These are phyloP conservation scores for Haberlea rhodopensis DNA, from an alignment of 257 asterid genomes.

Conservation along the genomic window DNA sequence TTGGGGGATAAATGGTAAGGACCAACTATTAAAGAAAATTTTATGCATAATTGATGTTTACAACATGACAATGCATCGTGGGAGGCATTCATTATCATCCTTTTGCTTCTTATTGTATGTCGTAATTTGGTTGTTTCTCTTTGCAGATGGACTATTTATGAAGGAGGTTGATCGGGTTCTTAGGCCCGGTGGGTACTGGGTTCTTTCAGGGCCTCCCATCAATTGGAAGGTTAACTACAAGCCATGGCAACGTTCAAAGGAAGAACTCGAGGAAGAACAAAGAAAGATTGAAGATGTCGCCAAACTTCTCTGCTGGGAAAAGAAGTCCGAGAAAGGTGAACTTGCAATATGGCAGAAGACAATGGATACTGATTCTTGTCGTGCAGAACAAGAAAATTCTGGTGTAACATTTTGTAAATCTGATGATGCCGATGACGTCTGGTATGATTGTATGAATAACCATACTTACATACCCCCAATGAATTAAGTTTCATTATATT, in stretches of 20 bases:
- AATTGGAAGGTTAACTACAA: slow-evolving; percentile 69
- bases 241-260: slow-evolving; percentile 92
- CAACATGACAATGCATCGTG: neutral
- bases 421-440: slow-evolving; percentile 72
- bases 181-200: slow-evolving; percentile 98
- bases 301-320: slow-evolving; percentile 93
- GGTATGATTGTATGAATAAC: slow-evolving; percentile 78
- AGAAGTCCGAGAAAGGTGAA: slow-evolving; percentile 84
- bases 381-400: slow-evolving; percentile 69
- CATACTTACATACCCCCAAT: neutral
- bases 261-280: slow-evolving; percentile 90
- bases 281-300: slow-evolving; percentile 87
- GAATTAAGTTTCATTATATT: neutral
- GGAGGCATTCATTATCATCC: neutral
- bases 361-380: slow-evolving; percentile 73
- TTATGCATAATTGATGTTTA: slow-evolving; percentile 6
- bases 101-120: slow-evolving; percentile 16
- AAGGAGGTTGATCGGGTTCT: slow-evolving; percentile 96
- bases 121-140: slow-evolving; percentile 20
- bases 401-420: slow-evolving; percentile 61
- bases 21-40: slow-evolving; percentile 16
- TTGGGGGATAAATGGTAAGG: slow-evolving; percentile 87
- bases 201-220: slow-evolving; percentile 98
- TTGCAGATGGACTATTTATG: slow-evolving; percentile 87
- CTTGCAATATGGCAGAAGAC: slow-evolving; percentile 95